Percentiles rank a stretch among this genome's conserved stretches.
Evolutionary conservation across 108 stramenopile species (phyloP).

Genomic region (Aureococcus anophagefferens): DNA sequence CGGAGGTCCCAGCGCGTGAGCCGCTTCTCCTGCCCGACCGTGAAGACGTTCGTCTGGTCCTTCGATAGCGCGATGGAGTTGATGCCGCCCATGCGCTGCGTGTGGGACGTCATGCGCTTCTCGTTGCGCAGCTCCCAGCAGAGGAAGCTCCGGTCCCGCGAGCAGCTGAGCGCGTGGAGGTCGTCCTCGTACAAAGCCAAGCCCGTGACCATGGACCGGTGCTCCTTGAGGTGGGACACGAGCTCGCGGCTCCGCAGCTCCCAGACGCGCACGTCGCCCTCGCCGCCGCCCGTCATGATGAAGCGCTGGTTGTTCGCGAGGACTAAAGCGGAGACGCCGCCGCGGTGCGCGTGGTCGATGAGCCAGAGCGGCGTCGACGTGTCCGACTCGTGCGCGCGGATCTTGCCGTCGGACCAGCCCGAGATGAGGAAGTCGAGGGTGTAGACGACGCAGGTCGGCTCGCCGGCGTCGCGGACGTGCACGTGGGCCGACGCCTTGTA

Average conservation of each 20-base stretch:
- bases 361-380: conserved; percentile 39
- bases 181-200: conserved; percentile 42
- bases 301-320: conserved; percentile 46
- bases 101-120: conserved; percentile 35
- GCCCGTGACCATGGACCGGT: conserved; percentile 26
- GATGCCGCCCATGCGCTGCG: conserved; percentile 55
- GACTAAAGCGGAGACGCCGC: conserved; percentile 39
- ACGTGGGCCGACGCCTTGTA: conserved; percentile 28
- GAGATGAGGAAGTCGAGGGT: conserved; percentile 17
- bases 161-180: conserved; percentile 31
- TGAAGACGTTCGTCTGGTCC: conserved; percentile 37
- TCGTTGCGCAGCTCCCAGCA: conserved; percentile 55
- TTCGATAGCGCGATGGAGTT: conserved; percentile 34
- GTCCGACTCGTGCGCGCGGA: conserved; percentile 42
- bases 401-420: conserved; percentile 49
- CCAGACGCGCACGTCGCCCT: conserved; percentile 55
- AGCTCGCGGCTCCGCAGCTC: conserved; percentile 48
- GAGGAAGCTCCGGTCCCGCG: conserved; percentile 32
- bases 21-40: conserved; percentile 49
- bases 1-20: conserved; percentile 47
- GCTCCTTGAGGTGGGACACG: conserved; percentile 51
- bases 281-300: conserved; percentile 37
- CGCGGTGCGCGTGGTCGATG: conserved; percentile 46
- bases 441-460: conserved; percentile 13
- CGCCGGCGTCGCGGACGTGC: conserved; percentile 19